Conservation (phyloP, 1,284 basidiomycete species). For the Mycena sp. region DNA sequence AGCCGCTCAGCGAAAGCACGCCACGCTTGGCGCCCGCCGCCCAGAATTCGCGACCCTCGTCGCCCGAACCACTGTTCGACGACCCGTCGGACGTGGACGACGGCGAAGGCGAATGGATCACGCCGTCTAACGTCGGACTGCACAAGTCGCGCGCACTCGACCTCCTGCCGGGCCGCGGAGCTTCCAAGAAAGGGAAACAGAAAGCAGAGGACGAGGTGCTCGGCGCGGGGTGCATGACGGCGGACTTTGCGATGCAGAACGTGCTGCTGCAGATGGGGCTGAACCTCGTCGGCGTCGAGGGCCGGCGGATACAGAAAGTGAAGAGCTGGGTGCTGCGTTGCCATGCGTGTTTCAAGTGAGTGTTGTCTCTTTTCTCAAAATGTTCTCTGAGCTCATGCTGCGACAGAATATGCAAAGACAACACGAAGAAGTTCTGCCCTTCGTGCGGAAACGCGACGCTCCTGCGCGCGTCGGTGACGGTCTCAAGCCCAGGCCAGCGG, state of each 20-base stretch:
- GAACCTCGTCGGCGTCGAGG: constrained; percentile 91
- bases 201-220: constrained; percentile 57
- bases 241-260: constrained; percentile 99
- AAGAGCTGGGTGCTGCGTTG: constrained; percentile 97
- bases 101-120: constrained; percentile 97
- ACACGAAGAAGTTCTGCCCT: constrained; percentile 96
- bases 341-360: constrained; percentile 99
- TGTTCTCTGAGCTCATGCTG: background rate
- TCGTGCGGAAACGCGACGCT: constrained; percentile 96
- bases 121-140: constrained; percentile 85
- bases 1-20: constrained; percentile 45
- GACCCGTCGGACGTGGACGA: constrained; percentile 83
- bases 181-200: constrained; percentile 46
- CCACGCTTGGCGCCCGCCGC: constrained; percentile 14
- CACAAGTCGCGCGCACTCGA: constrained; percentile 93
- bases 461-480: constrained; percentile 90
- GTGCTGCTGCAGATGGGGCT: constrained; percentile 96
- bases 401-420: constrained; percentile 92
- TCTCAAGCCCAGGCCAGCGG: constrained; percentile 71
- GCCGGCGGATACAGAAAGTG: constrained; percentile 89
- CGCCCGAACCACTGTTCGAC: constrained; percentile 61
- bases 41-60: constrained; percentile 16
- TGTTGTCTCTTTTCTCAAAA: constrained; percentile 44
- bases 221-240: constrained; percentile 92
- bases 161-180: constrained; percentile 65